Evolutionary conservation across 768 basidiomycete species (phyloP).

Genomic region (Amanita brunnescens): DNA sequence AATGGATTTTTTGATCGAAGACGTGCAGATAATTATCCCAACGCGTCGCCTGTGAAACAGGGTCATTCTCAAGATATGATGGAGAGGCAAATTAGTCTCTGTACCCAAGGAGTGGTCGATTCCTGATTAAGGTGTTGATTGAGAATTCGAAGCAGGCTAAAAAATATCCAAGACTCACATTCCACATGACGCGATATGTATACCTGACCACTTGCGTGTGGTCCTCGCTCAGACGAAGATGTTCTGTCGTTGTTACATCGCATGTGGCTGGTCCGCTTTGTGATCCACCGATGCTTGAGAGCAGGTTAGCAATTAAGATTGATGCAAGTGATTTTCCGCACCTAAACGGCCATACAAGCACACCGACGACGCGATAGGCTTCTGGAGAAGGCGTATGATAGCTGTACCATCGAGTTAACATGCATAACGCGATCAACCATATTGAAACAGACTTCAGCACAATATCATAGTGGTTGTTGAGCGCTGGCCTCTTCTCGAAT

Average conservation of each 20-base stretch:
- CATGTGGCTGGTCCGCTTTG: slow-evolving; percentile 49
- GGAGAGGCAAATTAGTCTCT: slow-evolving; percentile 4
- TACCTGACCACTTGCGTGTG: slow-evolving; percentile 61
- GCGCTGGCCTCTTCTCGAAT: slow-evolving; percentile 49
- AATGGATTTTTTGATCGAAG: slow-evolving; percentile 90
- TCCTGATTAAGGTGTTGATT: slow-evolving; percentile 34
- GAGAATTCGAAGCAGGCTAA: neutral
- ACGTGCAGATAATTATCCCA: slow-evolving; percentile 97
- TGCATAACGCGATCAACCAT: neutral
- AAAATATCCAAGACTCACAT: slow-evolving; percentile 37
- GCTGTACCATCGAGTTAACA: slow-evolving; percentile 28
- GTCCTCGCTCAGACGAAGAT: slow-evolving; percentile 56
- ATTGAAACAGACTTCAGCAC: slow-evolving; percentile 48
- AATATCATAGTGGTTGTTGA: slow-evolving; percentile 94
- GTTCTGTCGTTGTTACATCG: slow-evolving; percentile 28
- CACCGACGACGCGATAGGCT: slow-evolving; percentile 84
- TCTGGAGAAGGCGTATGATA: slow-evolving; percentile 69
- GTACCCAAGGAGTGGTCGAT: slow-evolving; percentile 81
- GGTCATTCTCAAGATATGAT: neutral
- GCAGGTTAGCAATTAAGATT: neutral
- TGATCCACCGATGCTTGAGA: slow-evolving; percentile 50
- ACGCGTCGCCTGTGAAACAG: slow-evolving; percentile 63
- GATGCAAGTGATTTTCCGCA: slow-evolving; percentile 8
- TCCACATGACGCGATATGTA: slow-evolving; percentile 85
- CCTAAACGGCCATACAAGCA: slow-evolving; percentile 71